Percentiles rank a stretch among this genome's conserved stretches.
Evolutionary conservation across 805 yeast genomes (phyloP).

Genomic region (Metschnikowia lachancei): DNA sequence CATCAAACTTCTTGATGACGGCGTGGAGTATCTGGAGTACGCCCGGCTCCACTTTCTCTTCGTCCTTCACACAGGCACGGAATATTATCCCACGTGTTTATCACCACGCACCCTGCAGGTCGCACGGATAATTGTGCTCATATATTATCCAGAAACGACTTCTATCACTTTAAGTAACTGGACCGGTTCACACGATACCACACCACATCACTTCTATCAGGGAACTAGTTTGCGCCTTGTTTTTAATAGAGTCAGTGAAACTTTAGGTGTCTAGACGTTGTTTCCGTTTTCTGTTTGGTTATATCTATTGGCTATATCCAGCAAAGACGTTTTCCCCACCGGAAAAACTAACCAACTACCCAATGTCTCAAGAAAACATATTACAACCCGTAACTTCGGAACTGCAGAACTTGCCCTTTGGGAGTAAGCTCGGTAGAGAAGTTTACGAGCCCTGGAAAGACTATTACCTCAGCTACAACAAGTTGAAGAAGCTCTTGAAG

Average conservation of each 20-base stretch:
- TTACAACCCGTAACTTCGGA: neutral
- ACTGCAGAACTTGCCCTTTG: conserved; percentile 68
- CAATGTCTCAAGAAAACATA: conserved; percentile 3
- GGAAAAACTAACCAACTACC: neutral
- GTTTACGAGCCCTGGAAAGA: conserved; percentile 86
- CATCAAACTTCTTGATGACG: no score
- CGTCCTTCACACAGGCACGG: neutral
- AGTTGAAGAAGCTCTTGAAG: conserved; percentile 62
- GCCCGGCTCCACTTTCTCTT: neutral
- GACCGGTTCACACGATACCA: neutral
- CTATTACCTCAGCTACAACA: conserved; percentile 64
- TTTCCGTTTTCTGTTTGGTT: no score
- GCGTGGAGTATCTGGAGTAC: no score
- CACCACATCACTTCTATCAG: neutral
- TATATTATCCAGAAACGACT: neutral
- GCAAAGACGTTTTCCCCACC: no score
- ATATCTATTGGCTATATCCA: no score
- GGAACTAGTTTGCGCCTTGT: neutral
- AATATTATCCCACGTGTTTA: conserved; percentile 12
- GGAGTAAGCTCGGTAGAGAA: conserved; percentile 77
- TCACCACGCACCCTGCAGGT: conserved; percentile 3
- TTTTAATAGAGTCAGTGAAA: no score
- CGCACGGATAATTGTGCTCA: neutral
- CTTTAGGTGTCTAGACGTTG: neutral
- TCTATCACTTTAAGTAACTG: neutral